Conservation (phyloP, 2,329 filamentous ascomycete species). For the Apiospora aurea region DNA sequence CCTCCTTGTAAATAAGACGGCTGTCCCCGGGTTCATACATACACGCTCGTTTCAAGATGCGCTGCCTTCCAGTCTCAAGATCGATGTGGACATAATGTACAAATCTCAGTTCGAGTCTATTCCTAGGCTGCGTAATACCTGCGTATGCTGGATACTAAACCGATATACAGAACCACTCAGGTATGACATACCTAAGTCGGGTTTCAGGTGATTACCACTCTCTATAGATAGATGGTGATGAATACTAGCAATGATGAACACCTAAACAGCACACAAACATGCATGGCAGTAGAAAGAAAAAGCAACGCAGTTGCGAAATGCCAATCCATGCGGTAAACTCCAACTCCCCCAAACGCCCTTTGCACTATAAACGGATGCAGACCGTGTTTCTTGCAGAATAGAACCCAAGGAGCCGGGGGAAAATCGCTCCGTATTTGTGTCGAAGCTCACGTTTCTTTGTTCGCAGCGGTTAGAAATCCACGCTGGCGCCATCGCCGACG, state of each 20-base stretch:
- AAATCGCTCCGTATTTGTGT: neutral
- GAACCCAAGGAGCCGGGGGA: neutral
- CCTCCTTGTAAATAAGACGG: neutral
- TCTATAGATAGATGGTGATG: neutral
- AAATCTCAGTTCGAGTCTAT: neutral
- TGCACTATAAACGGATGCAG: neutral
- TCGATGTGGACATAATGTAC: neutral
- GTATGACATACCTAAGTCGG: neutral
- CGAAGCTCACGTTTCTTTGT: neutral
- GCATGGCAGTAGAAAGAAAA: neutral
- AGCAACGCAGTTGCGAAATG: constrained; percentile 12
- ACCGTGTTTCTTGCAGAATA: neutral
- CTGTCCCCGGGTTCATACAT: neutral
- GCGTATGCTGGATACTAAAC: neutral
- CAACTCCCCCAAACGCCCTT: neutral
- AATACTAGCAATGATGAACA: neutral
- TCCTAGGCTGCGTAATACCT: neutral
- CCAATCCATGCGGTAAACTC: neutral
- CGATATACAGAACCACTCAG: neutral
- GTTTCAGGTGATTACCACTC: neutral
- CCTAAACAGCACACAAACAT: neutral
- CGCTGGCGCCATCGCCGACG: constrained; percentile 52
- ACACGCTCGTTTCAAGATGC: neutral
- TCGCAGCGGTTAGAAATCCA: constrained; percentile 53
- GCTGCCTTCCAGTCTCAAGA: neutral